These are phyloP conservation scores for Nakazawaea laoshanensis DNA, from an alignment of 805 yeast species.

Conservation along the genomic window DNA sequence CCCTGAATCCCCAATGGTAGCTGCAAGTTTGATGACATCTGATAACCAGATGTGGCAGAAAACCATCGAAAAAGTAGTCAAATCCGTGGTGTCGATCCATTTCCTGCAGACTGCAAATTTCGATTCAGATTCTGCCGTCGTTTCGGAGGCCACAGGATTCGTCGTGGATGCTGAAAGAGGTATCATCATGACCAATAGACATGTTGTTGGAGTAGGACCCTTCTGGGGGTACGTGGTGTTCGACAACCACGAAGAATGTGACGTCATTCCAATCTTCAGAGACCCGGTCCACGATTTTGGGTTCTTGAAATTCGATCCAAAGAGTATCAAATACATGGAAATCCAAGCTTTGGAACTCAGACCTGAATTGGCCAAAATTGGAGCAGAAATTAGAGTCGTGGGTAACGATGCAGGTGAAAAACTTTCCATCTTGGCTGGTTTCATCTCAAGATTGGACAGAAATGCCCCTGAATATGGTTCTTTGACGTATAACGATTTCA, in stretches of 20 bases:
- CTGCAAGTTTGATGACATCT: constrained; percentile 3
- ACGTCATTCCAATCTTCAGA: constrained; percentile 76
- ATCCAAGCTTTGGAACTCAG: constrained; percentile 56
- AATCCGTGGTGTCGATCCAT: constrained; percentile 82
- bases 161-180: constrained; percentile 81
- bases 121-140: constrained; percentile 75
- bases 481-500: constrained; percentile 83
- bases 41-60: constrained; percentile 57
- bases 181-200: constrained; percentile 83
- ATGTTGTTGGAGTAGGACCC: constrained; percentile 94
- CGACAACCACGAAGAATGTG: constrained; percentile 91
- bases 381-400: constrained; percentile 86
- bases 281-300: constrained; percentile 97
- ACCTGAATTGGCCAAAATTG: constrained; percentile 85
- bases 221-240: constrained; percentile 87
- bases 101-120: constrained; percentile 81
- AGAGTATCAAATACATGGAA: constrained; percentile 61
- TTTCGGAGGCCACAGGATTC: constrained; percentile 92
- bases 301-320: constrained; percentile 71
- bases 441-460: constrained; percentile 78
- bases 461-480: constrained; percentile 93
- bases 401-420: constrained; percentile 98
- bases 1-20: neutral
- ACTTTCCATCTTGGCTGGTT: constrained; percentile 80
- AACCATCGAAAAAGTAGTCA: constrained; percentile 75